A percentile compares a stretch with the other conserved stretches of the same genome.
These are phyloP conservation scores for Arachis monticola DNA, from an alignment of 331 rosid genomes.

Conservation along the genomic window DNA sequence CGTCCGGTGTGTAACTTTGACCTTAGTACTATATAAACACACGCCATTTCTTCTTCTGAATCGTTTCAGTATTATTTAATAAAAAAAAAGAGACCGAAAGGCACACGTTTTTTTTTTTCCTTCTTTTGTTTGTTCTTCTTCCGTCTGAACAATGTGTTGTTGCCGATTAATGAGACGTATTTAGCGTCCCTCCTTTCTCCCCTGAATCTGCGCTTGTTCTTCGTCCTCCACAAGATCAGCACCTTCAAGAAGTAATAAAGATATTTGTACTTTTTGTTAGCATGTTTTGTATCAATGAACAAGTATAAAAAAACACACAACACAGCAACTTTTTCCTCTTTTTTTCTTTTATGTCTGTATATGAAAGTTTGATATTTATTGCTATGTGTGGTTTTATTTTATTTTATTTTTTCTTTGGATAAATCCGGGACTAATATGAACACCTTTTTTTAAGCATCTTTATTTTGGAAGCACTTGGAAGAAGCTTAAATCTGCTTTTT, in stretches of 20 bases:
- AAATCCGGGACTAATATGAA: constrained; percentile 1
- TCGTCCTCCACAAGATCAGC: not conserved
- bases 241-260: not conserved
- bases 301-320: not conserved
- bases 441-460: not conserved
- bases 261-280: not conserved
- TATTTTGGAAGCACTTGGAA: not conserved
- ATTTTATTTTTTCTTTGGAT: not conserved
- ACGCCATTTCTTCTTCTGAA: constrained; percentile 2
- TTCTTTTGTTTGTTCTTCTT: not conserved
- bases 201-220: not conserved
- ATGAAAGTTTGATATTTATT: constrained; percentile 10
- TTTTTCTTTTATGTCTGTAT: not conserved
- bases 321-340: not conserved
- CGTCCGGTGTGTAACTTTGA: constrained; percentile 23
- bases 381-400: not conserved
- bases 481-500: constrained; percentile 5
- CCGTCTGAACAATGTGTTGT: not conserved
- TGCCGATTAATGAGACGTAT: not conserved
- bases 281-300: not conserved
- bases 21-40: not conserved
- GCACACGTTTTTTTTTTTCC: not conserved
- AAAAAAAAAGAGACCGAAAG: not conserved
- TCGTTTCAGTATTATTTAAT: not conserved
- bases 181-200: not conserved